Percentiles rank a stretch among this genome's conserved stretches.
These are phyloP conservation scores for Hypomontagnella submonticulosa DNA, from an alignment of 495 filamentous ascomycete species.

Conservation along the genomic window DNA sequence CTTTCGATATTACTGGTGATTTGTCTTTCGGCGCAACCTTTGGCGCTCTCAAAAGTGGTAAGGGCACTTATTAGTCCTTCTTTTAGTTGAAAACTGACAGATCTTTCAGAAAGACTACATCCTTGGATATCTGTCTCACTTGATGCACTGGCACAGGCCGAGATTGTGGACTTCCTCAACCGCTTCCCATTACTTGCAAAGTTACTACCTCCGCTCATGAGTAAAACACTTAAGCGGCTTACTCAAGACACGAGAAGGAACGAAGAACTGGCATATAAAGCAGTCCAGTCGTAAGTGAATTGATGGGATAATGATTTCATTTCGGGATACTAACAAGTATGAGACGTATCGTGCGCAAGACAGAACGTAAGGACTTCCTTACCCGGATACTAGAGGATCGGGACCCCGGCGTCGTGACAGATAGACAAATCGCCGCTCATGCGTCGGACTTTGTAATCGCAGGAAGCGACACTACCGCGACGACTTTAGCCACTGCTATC, in stretches of 20 bases:
- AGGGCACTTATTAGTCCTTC: constrained; percentile 6
- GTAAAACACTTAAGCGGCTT: constrained; percentile 11
- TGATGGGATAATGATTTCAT: neutral
- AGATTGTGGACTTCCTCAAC: constrained; percentile 13
- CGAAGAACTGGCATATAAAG: constrained; percentile 29
- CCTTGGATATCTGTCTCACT: constrained; percentile 55
- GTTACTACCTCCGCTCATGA: constrained; percentile 12
- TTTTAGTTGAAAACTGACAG: neutral
- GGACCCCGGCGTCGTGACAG: constrained; percentile 30
- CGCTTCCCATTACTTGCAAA: constrained; percentile 13
- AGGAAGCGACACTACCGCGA: constrained; percentile 62
- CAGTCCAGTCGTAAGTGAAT: constrained; percentile 36
- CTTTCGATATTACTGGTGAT: constrained; percentile 63
- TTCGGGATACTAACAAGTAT: neutral
- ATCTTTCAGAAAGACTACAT: constrained; percentile 39
- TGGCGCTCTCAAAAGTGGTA: constrained; percentile 53
- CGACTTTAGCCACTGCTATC: constrained; percentile 50
- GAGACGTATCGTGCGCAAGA: constrained; percentile 26
- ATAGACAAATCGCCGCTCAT: constrained; percentile 41
- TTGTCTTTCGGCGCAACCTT: constrained; percentile 63
- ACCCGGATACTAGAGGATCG: constrained; percentile 31
- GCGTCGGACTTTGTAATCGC: constrained; percentile 50
- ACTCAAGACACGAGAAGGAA: constrained; percentile 14
- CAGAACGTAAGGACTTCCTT: constrained; percentile 38
- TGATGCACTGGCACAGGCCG: constrained; percentile 51